Base-by-base conservation (phyloP, 2,329 filamentous ascomycete species). In the Colletotrichum tanaceti region DNA sequence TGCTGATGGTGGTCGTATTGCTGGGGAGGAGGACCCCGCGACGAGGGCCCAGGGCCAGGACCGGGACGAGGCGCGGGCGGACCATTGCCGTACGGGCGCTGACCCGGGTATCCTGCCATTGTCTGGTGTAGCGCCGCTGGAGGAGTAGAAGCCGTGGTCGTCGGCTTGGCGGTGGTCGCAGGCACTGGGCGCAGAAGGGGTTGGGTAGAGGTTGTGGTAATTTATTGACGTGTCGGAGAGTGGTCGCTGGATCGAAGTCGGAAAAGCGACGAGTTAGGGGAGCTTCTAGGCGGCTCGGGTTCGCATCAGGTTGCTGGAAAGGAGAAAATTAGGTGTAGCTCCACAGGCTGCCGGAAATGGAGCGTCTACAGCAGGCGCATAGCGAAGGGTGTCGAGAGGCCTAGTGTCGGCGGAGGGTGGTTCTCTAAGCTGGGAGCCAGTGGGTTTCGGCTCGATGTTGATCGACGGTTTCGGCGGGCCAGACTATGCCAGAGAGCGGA, bases 1-100 rank as follows among this genome's bases (percentile, higher is more conserved):
- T 84, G 80, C 61, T 83, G 79, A 64, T 84, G 83, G 58, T 81
- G 78, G 61, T 84, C 79, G 67, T 85, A 83, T 64, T 85, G 79
- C 60, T 80, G 50, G 5, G 50, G 50, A 20, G 49, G 74, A 39
- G 73, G 73, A 74, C 80, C 81, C 13, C 77, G 80, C 28, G 44
- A 20, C 24, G 58, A 20, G 35, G 28, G 65, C 47, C 60, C 65
- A 59, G 47, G 61, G 10, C 52, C 64, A 28, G 64, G 64, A 7
- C 65, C 65, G 46, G 80, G 79, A 62, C 82, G 77, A 63, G 81
- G 82, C 52, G 80, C 79, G 59, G 80, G 82, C 39, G 79, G 81
- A n/a, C 63, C 63, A 44, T 83, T 84, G 70, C 79, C 80, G 73
- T 86, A 86, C n/a, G 82, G 81, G 65, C 83, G 82, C 73, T 85